Percentiles rank a stretch among this genome's conserved stretches.
Conservation (phyloP, 2,329 filamentous ascomycete genomes). For the Fusarium sp. region DNA sequence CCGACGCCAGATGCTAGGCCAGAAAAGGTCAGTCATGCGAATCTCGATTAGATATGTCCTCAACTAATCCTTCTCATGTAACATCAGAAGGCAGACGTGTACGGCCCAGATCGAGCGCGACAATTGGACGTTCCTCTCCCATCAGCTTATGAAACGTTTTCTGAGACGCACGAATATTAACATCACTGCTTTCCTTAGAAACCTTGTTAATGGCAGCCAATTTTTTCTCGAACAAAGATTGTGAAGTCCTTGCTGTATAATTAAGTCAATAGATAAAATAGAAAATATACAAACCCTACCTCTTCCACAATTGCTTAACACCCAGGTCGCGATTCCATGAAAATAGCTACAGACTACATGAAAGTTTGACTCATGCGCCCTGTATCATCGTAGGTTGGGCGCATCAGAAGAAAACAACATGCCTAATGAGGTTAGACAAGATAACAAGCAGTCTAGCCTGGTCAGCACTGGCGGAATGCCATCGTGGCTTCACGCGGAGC, state of each 20-base stretch:
- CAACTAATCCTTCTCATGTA: fast-evolving
- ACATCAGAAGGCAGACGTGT: neutral
- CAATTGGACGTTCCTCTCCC: neutral
- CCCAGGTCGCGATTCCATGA: fast-evolving
- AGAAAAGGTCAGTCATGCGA: neutral
- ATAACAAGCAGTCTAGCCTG: neutral
- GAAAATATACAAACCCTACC: too few species aligned
- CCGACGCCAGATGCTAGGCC: neutral
- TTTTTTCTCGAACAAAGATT: fast-evolving
- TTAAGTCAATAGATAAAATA: fast-evolving
- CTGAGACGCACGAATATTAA: neutral
- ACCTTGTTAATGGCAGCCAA: fast-evolving
- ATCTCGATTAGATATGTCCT: fast-evolving
- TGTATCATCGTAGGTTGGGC: neutral
- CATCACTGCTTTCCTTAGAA: too few species aligned
- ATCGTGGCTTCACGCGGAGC: neutral
- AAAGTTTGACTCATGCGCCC: neutral
- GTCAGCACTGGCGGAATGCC: neutral
- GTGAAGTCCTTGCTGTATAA: neutral
- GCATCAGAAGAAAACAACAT: neutral
- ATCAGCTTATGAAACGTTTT: neutral
- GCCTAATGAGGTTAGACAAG: neutral
- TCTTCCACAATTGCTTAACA: neutral
- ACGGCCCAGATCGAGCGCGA: neutral
- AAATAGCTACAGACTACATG: too few species aligned